These are phyloP conservation scores for Myriosclerotinia curreyana DNA, from an alignment of 2,329 filamentous ascomycete species.

Conservation along the genomic window DNA sequence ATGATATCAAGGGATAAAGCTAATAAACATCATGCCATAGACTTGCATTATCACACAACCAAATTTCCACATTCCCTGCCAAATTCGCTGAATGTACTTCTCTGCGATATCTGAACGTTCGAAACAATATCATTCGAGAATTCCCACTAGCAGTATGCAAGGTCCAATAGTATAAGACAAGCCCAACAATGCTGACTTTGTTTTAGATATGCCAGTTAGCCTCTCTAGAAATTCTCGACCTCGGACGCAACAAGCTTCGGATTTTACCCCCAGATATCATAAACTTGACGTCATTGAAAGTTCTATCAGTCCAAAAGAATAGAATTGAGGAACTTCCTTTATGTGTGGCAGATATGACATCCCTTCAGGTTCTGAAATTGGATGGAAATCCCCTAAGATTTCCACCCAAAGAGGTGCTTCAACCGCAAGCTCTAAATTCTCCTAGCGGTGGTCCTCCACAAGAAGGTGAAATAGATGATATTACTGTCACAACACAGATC, in stretches of 20 bases:
- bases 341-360: slow-evolving; percentile 84
- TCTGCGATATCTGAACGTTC: slow-evolving; percentile 75
- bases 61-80: slow-evolving; percentile 63
- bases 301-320: slow-evolving; percentile 84
- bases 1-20: slow-evolving; percentile 20
- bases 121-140: slow-evolving; percentile 69
- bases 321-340: slow-evolving; percentile 79
- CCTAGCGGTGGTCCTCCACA: slow-evolving; percentile 51
- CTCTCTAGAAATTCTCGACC: slow-evolving; percentile 86
- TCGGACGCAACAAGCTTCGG: slow-evolving; percentile 82
- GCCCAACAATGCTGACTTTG: slow-evolving; percentile 24
- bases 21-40: slow-evolving; percentile 45
- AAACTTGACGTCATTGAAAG: slow-evolving; percentile 80
- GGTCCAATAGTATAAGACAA: not conserved
- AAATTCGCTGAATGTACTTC: slow-evolving; percentile 74
- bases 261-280: slow-evolving; percentile 75
- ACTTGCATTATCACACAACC: slow-evolving; percentile 78
- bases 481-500: slow-evolving; percentile 58
- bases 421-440: slow-evolving; percentile 54
- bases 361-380: slow-evolving; percentile 83
- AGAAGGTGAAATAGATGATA: slow-evolving; percentile 61
- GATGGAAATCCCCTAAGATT: slow-evolving; percentile 84
- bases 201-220: slow-evolving; percentile 76
- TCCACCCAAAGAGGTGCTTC: slow-evolving; percentile 68
- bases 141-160: slow-evolving; percentile 61